Percentiles rank a stretch among this genome's conserved stretches.
phyloP scores from a whole-genome alignment of 148 eudicot genomes.

The Cornus florida region DNA sequence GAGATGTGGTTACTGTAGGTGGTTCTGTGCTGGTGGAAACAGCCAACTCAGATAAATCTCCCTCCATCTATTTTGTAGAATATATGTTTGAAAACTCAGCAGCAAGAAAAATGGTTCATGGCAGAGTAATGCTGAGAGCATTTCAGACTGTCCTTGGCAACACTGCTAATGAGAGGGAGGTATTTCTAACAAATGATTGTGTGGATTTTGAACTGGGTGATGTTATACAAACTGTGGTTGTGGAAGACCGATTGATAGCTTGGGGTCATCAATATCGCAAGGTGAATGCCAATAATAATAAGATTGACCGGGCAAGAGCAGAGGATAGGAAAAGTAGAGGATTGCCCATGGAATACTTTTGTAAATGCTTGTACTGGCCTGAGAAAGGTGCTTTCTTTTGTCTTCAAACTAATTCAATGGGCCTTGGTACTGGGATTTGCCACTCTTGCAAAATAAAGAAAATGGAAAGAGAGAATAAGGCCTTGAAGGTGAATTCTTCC shows the following conservation, averaged over 20 bases:
- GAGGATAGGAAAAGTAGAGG: constrained; percentile 1
- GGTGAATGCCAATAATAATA: neutral
- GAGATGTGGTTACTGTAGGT: neutral
- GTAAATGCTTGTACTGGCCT: neutral
- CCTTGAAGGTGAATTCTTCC: neutral
- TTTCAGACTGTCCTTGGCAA: neutral
- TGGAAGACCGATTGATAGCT: neutral
- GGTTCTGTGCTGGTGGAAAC: neutral
- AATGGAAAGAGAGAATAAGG: neutral
- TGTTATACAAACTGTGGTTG: neutral
- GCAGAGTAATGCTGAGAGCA: neutral
- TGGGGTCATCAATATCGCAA: constrained; percentile 1
- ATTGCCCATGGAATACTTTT: neutral
- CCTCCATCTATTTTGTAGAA: neutral
- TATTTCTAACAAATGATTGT: neutral
- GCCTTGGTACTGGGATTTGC: neutral
- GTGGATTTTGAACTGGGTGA: neutral
- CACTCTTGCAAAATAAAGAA: neutral
- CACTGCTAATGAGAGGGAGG: neutral
- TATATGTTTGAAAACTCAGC: neutral
- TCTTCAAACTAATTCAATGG: neutral
- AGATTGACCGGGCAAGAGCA: neutral
- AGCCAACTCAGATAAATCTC: neutral
- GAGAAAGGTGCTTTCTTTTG: constrained; percentile 1
- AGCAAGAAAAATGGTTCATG: neutral